Base-by-base conservation (phyloP, 805 yeast species). In the Candida corydali region DNA sequence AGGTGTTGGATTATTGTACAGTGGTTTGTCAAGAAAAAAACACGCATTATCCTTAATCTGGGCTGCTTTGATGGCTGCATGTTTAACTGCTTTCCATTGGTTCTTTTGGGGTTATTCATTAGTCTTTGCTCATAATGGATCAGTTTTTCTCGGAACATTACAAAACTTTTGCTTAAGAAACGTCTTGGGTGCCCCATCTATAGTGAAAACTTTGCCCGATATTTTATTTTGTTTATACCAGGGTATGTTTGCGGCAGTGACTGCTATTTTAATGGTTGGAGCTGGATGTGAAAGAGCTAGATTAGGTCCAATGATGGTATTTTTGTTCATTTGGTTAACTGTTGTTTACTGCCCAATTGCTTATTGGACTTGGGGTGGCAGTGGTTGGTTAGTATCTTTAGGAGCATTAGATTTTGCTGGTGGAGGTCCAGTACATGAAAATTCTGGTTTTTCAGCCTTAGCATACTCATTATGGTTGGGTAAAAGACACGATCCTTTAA, bases 221-320 rank as follows among this genome's bases (percentile, higher is more conserved):
- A 82, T 91, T 39, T 73, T 91, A 42, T 91, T 83, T 66, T 81
- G 88, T 55, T 81, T 86, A 45, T 91, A 80, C 78, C 98, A 91
- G 67, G 95, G 96, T 55, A 87, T 87, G 96, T 93, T 93, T 55
- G 98, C 98, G 29, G 78, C 83, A 58, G 83, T 83, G 34, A 88
- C 98, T 22, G 97, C 94, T 45, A 82, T 86, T 56, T 75, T 93
- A 64, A 82, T 91, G 94, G 75, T 89, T 32, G 98, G 98, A 60
- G 98, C 96, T 63, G 96, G 96, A 36, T 86, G 94, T 62, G 98
- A 93, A 67, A 80, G 98, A 61, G 97, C 96, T 12, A 76, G 98
- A 54, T 76, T 93, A 46, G 91, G 91, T 28, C 98, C 98, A 43
- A 85, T 89, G 91, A 85, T 93, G 91, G 77, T 93, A 22, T 91